Evolutionary conservation across 2,329 filamentous ascomycete species (phyloP), one percentile per base, ranked within the genome.

Genomic region (Aureobasidium uvarum): DNA sequence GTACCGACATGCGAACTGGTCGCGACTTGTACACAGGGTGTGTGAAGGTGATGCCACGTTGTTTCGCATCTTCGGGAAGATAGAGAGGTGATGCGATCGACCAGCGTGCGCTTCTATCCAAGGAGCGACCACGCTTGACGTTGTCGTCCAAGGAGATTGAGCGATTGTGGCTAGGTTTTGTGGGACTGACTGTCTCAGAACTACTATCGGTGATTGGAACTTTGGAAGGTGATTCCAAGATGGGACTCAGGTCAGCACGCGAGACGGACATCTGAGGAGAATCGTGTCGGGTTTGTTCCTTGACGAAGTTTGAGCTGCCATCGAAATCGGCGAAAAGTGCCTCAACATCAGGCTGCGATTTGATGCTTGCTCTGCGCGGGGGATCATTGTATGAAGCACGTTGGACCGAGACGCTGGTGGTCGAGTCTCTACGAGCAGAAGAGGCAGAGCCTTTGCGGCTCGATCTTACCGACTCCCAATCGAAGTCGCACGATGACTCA

Each of bases 401-500:
- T 14, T 50, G 62, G 5, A 58, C 23, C 3, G 62, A 65, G 23
- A 48, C 41, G 5, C 50, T 65, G 14, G 62, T 54, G 7, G 51
- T 62, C 14, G 67, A 68, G 45, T 68, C 67, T 33, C 66, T 62
- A 8, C 64, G 64, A 10, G 43, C 55, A n/a, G 58, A 60, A 13
- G 51, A 64, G n/a, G 43, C 55, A n/a, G 60, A 56, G 25, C 55
- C 65, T n/a, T 65, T 56, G 11, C 64, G 43, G 31, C 62, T 65
- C n/a, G n/a, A 67, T 38, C 28, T 71, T n/a, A 66, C 58, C 18
- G 65, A 66, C 31, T 76, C 78, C 84, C 85, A 87, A 66, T 86
- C 83, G 66, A 85, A 86, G 67, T 87, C 80, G 68, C 83, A 86
- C 62, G 84, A 82, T 1, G 85, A 84, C 72, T 87, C 85, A 6